Evolutionary conservation across 495 filamentous ascomycete genomes (phyloP).

Genomic region (Daldinia bambusicola): DNA sequence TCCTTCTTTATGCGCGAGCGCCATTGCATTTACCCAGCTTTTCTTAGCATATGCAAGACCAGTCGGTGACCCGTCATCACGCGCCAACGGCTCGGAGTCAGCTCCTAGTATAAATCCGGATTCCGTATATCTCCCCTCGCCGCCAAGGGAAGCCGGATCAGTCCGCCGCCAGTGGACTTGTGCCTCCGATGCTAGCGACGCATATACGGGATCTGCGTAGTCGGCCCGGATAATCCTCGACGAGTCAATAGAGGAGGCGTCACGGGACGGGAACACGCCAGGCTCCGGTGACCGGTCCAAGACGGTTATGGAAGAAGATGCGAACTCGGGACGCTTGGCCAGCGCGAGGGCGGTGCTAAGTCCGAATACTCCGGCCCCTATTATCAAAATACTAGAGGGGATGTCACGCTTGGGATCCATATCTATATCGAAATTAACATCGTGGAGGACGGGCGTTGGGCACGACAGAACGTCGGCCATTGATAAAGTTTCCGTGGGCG

Average conservation of each 20-base stretch:
- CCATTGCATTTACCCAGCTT: slow-evolving; percentile 71
- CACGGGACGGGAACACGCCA: slow-evolving; percentile 69
- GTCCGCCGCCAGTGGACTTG: slow-evolving; percentile 75
- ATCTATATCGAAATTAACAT: slow-evolving; percentile 10
- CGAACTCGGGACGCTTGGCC: slow-evolving; percentile 63
- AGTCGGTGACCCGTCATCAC: slow-evolving; percentile 53
- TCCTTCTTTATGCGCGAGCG: slow-evolving; percentile 50
- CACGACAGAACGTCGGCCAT: slow-evolving; percentile 11
- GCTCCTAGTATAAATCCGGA: slow-evolving; percentile 77
- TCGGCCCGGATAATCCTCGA: slow-evolving; percentile 85
- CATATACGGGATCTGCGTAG: slow-evolving; percentile 79
- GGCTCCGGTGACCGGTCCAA: slow-evolving; percentile 70
- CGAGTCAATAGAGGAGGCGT: slow-evolving; percentile 77
- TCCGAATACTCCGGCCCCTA: slow-evolving; percentile 83
- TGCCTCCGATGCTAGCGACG: slow-evolving; percentile 72
- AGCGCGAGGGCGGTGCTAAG: slow-evolving; percentile 75
- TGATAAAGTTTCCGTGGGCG: neutral
- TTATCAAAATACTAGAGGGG: slow-evolving; percentile 71
- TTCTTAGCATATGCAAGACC: slow-evolving; percentile 72
- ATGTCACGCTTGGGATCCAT: slow-evolving; percentile 13
- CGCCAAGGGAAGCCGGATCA: slow-evolving; percentile 62
- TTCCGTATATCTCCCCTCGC: slow-evolving; percentile 76
- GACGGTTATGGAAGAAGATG: slow-evolving; percentile 68
- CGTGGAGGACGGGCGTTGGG: slow-evolving; percentile 15
- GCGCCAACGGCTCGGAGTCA: slow-evolving; percentile 51